Base-by-base conservation (phyloP, 2,329 filamentous ascomycete genomes). In the Neophaeococcomyces aloes region DNA sequence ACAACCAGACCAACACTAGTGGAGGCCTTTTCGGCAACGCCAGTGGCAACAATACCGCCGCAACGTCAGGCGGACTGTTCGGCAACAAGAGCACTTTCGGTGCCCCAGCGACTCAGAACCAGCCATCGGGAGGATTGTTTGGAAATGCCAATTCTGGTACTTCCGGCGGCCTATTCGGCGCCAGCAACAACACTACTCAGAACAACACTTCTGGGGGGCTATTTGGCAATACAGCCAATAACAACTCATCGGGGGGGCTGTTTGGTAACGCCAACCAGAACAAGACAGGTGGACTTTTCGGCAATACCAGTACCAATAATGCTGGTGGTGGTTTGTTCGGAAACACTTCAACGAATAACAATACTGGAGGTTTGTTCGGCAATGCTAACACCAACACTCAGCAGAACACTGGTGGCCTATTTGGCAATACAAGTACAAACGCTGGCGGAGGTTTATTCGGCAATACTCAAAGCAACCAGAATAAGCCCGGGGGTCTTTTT, bases 381-480 rank as follows among this genome's bases (percentile, higher is more conserved):
- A 54, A 32, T 27, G 40, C 40, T n/a, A 50, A 30, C 39, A 53
- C 46, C 34, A 51, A 42, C 31, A 48, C 44, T 18, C 57, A 62
- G 15, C 55, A 51, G 21, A 46, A 56, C 2, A 56, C 47, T 10
- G 42, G 50, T 15, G 51, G 55, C 33, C 63, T 76, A 31, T 56
- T 82, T 3, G 83, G 85, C 27, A 56, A 54, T 29, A 64, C 56
- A 59, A 70, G 53, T 68, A 74, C 51, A 66, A 61, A 57, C 45
- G 61, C 65, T 33, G 65, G 66, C 32, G 60, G 65, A 33, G 63
- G 67, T 29, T 58, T 76, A 10, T 75, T 76, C 38, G 53, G 55
- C 15, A 48, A 51, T 18, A 50, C 50, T 6, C 23, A 27, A 36
- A 44, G 64, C 38, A 65, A 67, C 42, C 65, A 71, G 33, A 71